Percentiles rank a stretch among this genome's conserved stretches.
These are phyloP conservation scores for Allodekkera sacchari DNA, from an alignment of 805 yeast species.

Conservation along the genomic window DNA sequence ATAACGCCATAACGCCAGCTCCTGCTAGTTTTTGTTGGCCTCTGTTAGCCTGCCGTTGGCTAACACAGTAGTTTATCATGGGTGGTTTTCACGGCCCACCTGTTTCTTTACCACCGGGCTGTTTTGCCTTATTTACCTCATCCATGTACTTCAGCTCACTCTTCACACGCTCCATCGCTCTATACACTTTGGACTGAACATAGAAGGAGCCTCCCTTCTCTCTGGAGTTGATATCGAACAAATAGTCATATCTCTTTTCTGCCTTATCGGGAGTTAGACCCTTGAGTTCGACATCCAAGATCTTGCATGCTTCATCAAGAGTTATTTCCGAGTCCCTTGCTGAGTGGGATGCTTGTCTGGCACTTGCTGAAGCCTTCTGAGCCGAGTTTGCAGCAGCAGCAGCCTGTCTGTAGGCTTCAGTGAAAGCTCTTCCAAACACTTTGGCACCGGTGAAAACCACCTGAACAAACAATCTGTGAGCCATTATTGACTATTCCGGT, in stretches of 20 bases:
- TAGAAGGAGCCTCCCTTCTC: slow-evolving; percentile 96
- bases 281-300: slow-evolving; percentile 66
- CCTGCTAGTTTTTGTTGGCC: too few relatives aligned
- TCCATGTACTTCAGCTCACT: slow-evolving; percentile 61
- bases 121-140: slow-evolving; percentile 27
- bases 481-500: slow-evolving; percentile 33
- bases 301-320: slow-evolving; percentile 85
- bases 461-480: slow-evolving; percentile 84
- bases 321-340: slow-evolving; percentile 70
- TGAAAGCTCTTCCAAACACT: slow-evolving; percentile 91
- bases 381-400: slow-evolving; percentile 86
- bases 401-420: slow-evolving; percentile 95
- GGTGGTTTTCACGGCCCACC: slow-evolving; percentile 2
- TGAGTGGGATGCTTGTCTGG: slow-evolving; percentile 34
- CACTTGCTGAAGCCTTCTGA: slow-evolving; percentile 23
- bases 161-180: slow-evolving; percentile 88
- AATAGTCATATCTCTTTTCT: slow-evolving; percentile 64
- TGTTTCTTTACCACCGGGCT: slow-evolving; percentile 4
- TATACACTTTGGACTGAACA: slow-evolving; percentile 82
- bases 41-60: too few relatives aligned
- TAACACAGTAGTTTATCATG: too few relatives aligned
- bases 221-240: slow-evolving; percentile 83
- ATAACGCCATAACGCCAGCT: too few relatives aligned
- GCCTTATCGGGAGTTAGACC: slow-evolving; percentile 49
- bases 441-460: slow-evolving; percentile 91